Conservation (phyloP, 1,284 basidiomycete species). For the Cerioporus squamosus region DNA sequence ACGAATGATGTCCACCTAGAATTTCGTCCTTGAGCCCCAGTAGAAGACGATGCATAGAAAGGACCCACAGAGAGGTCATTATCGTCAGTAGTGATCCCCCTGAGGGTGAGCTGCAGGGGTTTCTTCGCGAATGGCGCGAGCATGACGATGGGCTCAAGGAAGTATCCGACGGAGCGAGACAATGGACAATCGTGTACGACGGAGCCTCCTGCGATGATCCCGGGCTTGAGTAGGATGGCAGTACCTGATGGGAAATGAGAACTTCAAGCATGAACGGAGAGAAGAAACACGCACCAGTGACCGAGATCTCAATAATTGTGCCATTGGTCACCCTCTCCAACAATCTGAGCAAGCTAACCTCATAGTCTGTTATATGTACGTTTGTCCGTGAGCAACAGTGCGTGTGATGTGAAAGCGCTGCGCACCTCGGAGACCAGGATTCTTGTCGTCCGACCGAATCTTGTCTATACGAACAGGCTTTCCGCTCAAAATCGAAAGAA, state of each 20-base stretch:
- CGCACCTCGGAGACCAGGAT: constrained; percentile 89
- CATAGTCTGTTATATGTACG: constrained; percentile 68
- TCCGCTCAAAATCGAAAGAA: constrained; percentile 88
- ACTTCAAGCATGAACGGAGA: background rate
- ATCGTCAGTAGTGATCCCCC: constrained; percentile 91
- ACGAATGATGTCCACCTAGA: constrained; percentile 90
- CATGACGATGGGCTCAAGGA: constrained; percentile 89
- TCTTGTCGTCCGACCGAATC: constrained; percentile 91
- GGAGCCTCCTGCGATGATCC: constrained; percentile 86
- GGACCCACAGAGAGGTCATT: constrained; percentile 80
- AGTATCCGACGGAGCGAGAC: constrained; percentile 91
- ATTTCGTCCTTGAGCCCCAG: too few species aligned
- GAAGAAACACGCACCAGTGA: constrained; percentile 70
- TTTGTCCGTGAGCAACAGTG: background rate
- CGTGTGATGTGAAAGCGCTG: background rate
- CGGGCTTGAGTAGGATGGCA: constrained; percentile 89
- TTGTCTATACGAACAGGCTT: constrained; percentile 87
- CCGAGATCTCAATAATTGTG: constrained; percentile 93
- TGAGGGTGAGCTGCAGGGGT: constrained; percentile 80
- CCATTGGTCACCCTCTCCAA: constrained; percentile 96
- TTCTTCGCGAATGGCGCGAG: constrained; percentile 95
- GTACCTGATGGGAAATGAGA: constrained; percentile 64
- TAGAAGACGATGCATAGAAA: background rate
- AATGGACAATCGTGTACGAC: constrained; percentile 88
- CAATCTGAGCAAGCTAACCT: constrained; percentile 89